Evolutionary conservation across 106 monocot species (phyloP), one percentile per base, ranked within the genome.

Genomic region (Allium cepa): DNA sequence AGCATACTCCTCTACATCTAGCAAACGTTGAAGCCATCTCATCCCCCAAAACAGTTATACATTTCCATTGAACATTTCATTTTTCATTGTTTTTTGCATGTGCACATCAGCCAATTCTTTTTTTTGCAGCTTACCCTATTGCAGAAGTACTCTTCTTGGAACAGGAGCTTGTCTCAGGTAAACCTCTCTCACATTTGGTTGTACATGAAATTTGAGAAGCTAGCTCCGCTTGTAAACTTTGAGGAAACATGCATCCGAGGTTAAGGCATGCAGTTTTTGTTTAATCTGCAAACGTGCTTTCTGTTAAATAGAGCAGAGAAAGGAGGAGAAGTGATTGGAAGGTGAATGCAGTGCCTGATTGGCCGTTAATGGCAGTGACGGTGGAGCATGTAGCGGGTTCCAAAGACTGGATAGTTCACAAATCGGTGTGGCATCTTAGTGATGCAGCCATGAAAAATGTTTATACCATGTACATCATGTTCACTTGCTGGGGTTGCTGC

Each of bases 401-500:
- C 75, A 81, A 86, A 66, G 94, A 94, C 59, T 94, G 49, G 52
- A 72, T 87, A 7, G 87, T 94, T 2, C 72, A 79, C 80, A 90
- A 87, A 76, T 84, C 94, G 9, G 77, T 90, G 8, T 94, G 94
- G 90, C 94, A 94, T 73, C 77, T 90, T 77, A 94, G 73, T 59
- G 94, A 94, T 49, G 72, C 71, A 26, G 67, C 82, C 50, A 75
- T 94, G 9, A 94, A 94, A 76, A 85, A 78, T 57, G 79, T 90
- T 55, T 90, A 94, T 57, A 79, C 86, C 46, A 77, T 82, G 67
- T 94, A 94, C 75, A 85, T 87, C 64, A 85, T 94, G 90, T 94
- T 90, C 82, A 94, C 94, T 7, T 75, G 77, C 79, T 87, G 90
- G 87, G 94, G 90, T 3, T 81, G 87, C 68, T 94, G 94, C 56